These are phyloP conservation scores for Ziziphus jujuba DNA, from an alignment of 306 rosid genomes.

Conservation along the genomic window DNA sequence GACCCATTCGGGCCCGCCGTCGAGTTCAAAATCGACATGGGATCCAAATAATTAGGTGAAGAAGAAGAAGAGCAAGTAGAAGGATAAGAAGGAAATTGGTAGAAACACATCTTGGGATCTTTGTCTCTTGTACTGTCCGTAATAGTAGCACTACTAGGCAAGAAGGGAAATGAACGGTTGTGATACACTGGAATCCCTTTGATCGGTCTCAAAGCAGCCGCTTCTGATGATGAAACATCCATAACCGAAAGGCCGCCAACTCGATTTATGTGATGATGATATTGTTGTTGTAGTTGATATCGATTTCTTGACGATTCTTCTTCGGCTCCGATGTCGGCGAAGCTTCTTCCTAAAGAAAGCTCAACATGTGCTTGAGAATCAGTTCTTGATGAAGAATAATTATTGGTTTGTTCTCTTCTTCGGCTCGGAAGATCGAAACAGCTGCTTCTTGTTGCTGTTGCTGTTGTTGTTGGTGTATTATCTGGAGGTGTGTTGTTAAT, in stretches of 20 bases:
- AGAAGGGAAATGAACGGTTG: constrained; percentile 79
- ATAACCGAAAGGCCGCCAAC: constrained; percentile 61
- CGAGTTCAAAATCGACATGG: constrained; percentile 47
- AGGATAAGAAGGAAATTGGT: constrained; percentile 43
- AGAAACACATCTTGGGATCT: constrained; percentile 54
- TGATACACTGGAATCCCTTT: constrained; percentile 90
- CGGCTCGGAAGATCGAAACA: constrained; percentile 28
- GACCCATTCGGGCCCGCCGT: constrained; percentile 22
- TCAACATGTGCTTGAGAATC: constrained; percentile 54
- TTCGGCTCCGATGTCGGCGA: constrained; percentile 16
- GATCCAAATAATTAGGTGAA: constrained; percentile 32
- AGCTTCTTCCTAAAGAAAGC: constrained; percentile 67
- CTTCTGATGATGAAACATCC: constrained; percentile 54
- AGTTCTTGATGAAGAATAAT: constrained; percentile 5
- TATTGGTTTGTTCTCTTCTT: constrained; percentile 13
- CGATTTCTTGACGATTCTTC: constrained; percentile 22
- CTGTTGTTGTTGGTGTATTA: too few relatives aligned
- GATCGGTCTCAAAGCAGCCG: constrained; percentile 60
- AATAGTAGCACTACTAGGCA: constrained; percentile 48
- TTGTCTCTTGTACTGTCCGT: constrained; percentile 31
- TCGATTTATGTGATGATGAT: constrained; percentile 28
- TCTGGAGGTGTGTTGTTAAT: too few relatives aligned
- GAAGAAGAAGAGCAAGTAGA: constrained; percentile 25
- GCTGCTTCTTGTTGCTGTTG: not conserved
- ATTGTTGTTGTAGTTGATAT: not conserved